A percentile compares a stretch with the other conserved stretches of the same genome.
Evolutionary conservation across 495 filamentous ascomycete species (phyloP).

Genomic region (Neurospora sp.): DNA sequence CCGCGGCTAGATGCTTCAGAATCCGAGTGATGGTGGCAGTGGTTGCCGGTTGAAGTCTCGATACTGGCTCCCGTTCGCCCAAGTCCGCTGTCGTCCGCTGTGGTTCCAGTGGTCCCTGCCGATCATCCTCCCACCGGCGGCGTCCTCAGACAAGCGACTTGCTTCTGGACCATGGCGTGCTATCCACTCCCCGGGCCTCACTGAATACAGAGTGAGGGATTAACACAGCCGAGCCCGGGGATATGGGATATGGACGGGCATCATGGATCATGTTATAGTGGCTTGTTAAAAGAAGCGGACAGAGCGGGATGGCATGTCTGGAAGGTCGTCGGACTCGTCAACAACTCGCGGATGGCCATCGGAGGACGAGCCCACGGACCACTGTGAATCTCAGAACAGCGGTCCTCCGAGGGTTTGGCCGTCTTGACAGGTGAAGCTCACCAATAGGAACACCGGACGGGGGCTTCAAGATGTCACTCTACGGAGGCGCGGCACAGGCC

Average conservation of each 20-base stretch:
- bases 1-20: neutral
- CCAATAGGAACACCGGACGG: neutral
- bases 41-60: neutral
- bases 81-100: neutral
- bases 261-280: neutral
- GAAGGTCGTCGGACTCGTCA: neutral
- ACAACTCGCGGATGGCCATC: neutral
- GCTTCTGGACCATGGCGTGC: neutral
- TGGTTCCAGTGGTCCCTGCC: neutral
- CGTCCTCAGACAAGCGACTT: neutral
- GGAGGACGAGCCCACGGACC: neutral
- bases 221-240: neutral
- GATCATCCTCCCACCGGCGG: neutral
- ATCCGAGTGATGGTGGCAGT: neutral
- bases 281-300: neutral
- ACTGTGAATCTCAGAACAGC: neutral
- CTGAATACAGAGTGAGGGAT: neutral
- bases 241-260: neutral
- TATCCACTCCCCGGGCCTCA: neutral
- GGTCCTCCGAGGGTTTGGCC: neutral
- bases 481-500: neutral
- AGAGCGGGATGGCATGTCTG: too few species aligned
- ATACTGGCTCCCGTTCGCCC: neutral
- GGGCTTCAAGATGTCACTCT: neutral
- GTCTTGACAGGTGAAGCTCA: neutral